These are phyloP conservation scores for Sugiyamaella xylanicola DNA, from an alignment of 1,139 yeast genomes.

Conservation along the genomic window DNA sequence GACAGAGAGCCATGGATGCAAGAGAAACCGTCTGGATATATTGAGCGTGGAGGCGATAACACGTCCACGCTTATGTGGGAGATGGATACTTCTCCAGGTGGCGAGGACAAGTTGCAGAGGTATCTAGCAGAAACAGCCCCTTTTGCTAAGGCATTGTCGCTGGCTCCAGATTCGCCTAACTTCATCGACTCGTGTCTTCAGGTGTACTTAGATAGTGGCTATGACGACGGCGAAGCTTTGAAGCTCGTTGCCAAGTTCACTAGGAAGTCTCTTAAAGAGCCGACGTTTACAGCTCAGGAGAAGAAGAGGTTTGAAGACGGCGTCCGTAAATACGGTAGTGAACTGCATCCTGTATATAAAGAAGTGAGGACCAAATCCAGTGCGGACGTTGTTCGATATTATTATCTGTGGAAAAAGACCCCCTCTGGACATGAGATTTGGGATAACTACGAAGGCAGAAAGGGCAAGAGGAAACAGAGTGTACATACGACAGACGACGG, in stretches of 20 bases:
- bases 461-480: constrained; percentile 50
- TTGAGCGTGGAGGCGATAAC: constrained; percentile 82
- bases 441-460: constrained; percentile 80
- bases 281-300: constrained; percentile 69
- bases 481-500: constrained; percentile 35
- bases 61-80: constrained; percentile 75
- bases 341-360: constrained; percentile 70
- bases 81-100: constrained; percentile 13
- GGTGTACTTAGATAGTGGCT: constrained; percentile 54
- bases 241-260: constrained; percentile 49
- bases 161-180: constrained; percentile 64
- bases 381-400: constrained; percentile 79
- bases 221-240: constrained; percentile 54
- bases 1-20: constrained; percentile 77
- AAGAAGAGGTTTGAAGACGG: constrained; percentile 71
- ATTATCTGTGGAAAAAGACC: constrained; percentile 91
- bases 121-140: constrained; percentile 60
- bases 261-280: constrained; percentile 66
- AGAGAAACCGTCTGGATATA: constrained; percentile 74
- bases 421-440: constrained; percentile 71
- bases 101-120: constrained; percentile 47
- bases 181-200: constrained; percentile 73
- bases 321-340: constrained; percentile 74
- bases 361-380: constrained; percentile 69
- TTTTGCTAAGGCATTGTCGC: constrained; percentile 54